Base-by-base conservation (phyloP, 192 early-diverging fungal genomes). In the Coemansia sp. region DNA sequence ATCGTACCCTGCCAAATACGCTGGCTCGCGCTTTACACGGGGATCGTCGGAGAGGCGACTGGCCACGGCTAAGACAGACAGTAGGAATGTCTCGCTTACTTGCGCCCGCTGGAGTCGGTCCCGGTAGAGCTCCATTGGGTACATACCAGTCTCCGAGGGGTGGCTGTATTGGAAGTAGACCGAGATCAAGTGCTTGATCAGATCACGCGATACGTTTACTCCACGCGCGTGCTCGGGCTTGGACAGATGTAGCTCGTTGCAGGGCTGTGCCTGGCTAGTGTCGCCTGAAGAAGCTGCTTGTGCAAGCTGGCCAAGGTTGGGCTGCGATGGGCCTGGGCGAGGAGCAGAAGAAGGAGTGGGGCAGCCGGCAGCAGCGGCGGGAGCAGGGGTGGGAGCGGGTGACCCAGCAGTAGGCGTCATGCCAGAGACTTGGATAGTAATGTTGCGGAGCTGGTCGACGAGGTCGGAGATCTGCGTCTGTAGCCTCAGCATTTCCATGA, bases 401-500 rank as follows among this genome's bases (percentile, higher is more conserved):
- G 62, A 46, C 18, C 16, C 31, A 2, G 10, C 35, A 9, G 24
- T 60, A 2, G 71, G 57, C 16, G 69, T 37, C 43, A 65, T 36
- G 26, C 72, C 77, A 0, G 79, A 72, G 24, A 50, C 71, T n/a
- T 60, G 59, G 31, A 82, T 70, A 6, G 79, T 82, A 3, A 82
- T 21, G 46, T 62, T 72, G 48, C 79, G 79, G 45, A 82, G 66
- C 66, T 76, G 70, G 40, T 72, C 74, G 1, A 82, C 74, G n/a
- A 82, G 67, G 4, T 45, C 39, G 3, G 79, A 73, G 14, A 82
- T 82, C 67, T 82, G 79, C 37, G 73, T 69, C 63, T 82, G 79
- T 66, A 82, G 60, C 39, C 79, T 34, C 34, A 82, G 70, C 79
- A 82, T 82, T 38, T 82, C 79, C 66, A 76, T 73, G 3, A 82